Percentiles rank a stretch among this genome's conserved stretches.
Evolutionary conservation across 2,329 filamentous ascomycete species (phyloP).

Genomic region (Cordyceps javanica): DNA sequence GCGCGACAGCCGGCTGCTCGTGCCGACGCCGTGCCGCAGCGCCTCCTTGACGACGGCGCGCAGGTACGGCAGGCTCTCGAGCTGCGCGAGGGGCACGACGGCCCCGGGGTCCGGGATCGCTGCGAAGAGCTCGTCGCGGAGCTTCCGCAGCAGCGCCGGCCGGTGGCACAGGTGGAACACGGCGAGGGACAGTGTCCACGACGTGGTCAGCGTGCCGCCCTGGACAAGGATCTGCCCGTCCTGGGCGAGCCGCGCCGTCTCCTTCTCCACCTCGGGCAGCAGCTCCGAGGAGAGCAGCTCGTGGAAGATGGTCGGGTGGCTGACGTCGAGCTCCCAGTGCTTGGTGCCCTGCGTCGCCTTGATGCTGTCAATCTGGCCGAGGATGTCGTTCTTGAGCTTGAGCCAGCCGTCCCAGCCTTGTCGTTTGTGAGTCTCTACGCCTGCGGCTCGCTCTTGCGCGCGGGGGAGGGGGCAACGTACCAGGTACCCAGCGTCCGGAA

Average conservation of each 20-base stretch:
- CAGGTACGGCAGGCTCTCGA: conserved; percentile 37
- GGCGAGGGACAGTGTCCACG: conserved; percentile 28
- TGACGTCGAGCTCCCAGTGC: conserved; percentile 27
- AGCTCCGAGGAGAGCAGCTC: conserved; percentile 26
- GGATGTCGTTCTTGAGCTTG: conserved; percentile 33
- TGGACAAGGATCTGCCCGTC: conserved; percentile 33
- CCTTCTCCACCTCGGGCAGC: conserved; percentile 30
- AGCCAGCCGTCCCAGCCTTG: conserved; percentile 32
- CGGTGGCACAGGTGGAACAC: conserved; percentile 30
- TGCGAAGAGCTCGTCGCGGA: conserved; percentile 31
- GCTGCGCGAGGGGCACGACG: conserved; percentile 21
- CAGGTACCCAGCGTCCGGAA: conserved; percentile 28
- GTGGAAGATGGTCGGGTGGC: conserved; percentile 31
- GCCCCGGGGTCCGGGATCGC: conserved; percentile 27
- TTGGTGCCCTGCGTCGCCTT: conserved; percentile 27
- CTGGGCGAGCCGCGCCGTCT: conserved; percentile 27
- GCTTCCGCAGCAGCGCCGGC: conserved; percentile 23
- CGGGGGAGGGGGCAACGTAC: conserved; percentile 15
- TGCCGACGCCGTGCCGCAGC: conserved; percentile 41
- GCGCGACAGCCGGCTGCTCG: conserved; percentile 42
- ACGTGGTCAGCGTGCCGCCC: conserved; percentile 36
- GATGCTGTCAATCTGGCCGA: conserved; percentile 29
- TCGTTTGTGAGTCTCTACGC: conserved; percentile 18
- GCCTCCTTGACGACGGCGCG: conserved; percentile 46
- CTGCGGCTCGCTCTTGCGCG: conserved; percentile 14